A percentile compares a stretch with the other conserved stretches of the same genome.
Conservation (phyloP, 495 filamentous ascomycete genomes). For the Usnea hakonensis region DNA sequence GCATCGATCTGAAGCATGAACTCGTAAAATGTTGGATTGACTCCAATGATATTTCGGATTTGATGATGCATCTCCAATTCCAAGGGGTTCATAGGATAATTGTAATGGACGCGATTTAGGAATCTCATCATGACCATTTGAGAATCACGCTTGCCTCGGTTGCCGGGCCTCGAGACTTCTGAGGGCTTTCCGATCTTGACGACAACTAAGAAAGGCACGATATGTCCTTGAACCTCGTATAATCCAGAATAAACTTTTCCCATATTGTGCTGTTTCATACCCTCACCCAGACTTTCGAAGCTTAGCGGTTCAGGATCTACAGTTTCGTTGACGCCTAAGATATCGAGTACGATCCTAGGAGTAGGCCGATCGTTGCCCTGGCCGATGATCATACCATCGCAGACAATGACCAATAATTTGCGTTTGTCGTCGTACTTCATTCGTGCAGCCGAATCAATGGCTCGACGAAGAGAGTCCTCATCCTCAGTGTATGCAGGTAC, state of each 20-base stretch:
- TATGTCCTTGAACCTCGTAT: conserved; percentile 96
- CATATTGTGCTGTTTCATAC: conserved; percentile 98
- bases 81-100: conserved; percentile 87
- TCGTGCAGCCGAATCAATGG: conserved; percentile 90
- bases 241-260: conserved; percentile 96
- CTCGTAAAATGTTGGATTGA: conserved; percentile 98
- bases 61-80: conserved; percentile 99
- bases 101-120: conserved; percentile 96
- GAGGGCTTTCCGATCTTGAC: conserved; percentile 97
- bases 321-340: conserved; percentile 85
- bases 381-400: conserved; percentile 99
- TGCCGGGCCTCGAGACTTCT: conserved; percentile 92
- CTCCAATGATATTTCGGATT: conserved; percentile 96
- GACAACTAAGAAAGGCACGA: conserved; percentile 94
- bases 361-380: conserved; percentile 96
- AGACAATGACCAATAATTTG: conserved; percentile 88
- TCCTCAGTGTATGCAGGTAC: conserved; percentile 98
- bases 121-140: conserved; percentile 98
- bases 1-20: conserved; percentile 96
- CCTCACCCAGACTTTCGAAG: conserved; percentile 95
- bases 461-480: conserved; percentile 91
- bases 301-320: conserved; percentile 95
- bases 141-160: conserved; percentile 98
- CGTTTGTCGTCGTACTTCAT: conserved; percentile 99
- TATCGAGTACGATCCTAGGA: conserved; percentile 92